Evolutionary conservation across 768 basidiomycete species (phyloP), one percentile per base, ranked within the genome.

Genomic region (Tulasnella sp.): DNA sequence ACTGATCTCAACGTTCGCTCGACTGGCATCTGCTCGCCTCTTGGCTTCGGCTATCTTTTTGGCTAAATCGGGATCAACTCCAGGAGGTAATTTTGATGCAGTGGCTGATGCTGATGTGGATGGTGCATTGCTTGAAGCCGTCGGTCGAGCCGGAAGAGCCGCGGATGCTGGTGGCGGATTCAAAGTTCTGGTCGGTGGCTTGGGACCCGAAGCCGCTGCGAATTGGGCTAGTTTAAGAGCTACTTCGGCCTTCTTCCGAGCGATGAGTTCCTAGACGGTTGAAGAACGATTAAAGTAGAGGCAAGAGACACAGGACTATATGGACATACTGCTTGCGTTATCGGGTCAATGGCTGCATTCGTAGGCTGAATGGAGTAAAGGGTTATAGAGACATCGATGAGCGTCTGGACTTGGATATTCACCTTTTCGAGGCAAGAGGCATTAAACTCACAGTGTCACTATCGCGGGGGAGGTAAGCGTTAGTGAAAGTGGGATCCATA

Each of bases 141-240:
- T 80, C 79, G 73, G 81, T 69, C 57, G 79, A 78, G 78, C 55
- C 37, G 69, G 78, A 39, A 80, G 79, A 67, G 61, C 61, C 61
- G 61, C 61, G 44, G 80, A 75, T 11, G 84, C 80, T 9, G 83
- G 74, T 5, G 51, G 81, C 13, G 23, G 82, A 18, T 32, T 86
- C 55, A 77, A 67, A 5, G 71, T 74, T 42, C 29, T 70, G 44
- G 23, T 51, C 70, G 73, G 77, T 75, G 15, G 81, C 81, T 46
- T 70, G 20, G 67, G 51, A 82, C 79, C 72, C 26, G 61, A 67
- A 81, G n/a, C 44, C 9, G 74, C 55, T 29, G 71, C 57, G 71
- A 94, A 91, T 2, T 90, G 90, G 2, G 94, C 94, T 32, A 93
- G 87, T 83, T 94, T 95, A 20, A 95, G 94, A 15, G 92, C 88